Base-by-base conservation (phyloP, 106 monocot species). In the Alisma plantagoaquatica region DNA sequence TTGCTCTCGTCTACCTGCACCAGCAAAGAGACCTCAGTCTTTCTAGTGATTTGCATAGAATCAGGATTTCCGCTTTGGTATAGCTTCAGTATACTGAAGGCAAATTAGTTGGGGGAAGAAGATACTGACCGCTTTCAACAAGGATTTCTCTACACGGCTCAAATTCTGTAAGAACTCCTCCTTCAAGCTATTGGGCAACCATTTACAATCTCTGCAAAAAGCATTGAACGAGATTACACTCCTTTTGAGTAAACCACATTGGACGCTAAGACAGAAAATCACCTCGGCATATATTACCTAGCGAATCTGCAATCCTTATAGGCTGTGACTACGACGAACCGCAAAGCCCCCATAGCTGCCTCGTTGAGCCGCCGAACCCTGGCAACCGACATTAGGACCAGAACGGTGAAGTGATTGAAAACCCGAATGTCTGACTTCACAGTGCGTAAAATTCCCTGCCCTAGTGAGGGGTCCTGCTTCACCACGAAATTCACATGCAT, bases 401-500 rank as follows among this genome's bases (percentile, higher is more conserved):
- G 73, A 46, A 78, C 71, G 9, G 68, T 35, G 51, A 96, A 96
- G 57, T 84, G 80, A 51, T 84, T 96, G 17, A 96, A 35, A 12
- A 48, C 44, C 0, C 75, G 53, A 18, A 32, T 12, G 57, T 81
- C 70, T 2, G 68, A 51, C 14, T 64, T 60, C 3, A 88, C 29
- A 10, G 66, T 30, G 2, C 65, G 53, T 43, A 96, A 17, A 53
- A 88, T 62, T 62, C 81, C 94, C 55, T 70, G 69, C 33, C 75
- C 88, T 53, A 96, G 46, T 14, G 65, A 71, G 0, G 75, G 73
- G 51, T 96, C 94, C 78, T 96, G 94, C 75, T 96, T 96, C 57
- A 96, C 87, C 4, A 81, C 88, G 51, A 88, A 96, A 31, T 75
- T 88, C 27, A 94, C 61, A 31, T 96, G 88, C 88, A 96, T 88